Conservation (phyloP, 176 grass and related monocot species). For the Oryza meridionalis region DNA sequence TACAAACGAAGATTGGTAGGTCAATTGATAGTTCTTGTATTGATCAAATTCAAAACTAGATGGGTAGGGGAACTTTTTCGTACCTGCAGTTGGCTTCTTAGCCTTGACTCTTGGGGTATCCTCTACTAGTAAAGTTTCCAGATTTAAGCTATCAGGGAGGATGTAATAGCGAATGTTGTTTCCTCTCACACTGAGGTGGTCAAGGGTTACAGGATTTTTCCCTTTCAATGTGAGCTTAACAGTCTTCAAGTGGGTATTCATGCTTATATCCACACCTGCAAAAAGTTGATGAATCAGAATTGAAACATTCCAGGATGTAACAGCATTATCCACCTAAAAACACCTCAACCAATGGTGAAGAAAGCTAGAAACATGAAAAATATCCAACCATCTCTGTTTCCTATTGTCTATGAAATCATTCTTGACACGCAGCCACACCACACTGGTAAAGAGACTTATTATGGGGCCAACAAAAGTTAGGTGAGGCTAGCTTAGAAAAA, state of each 20-base stretch:
- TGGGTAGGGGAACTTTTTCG: neutral
- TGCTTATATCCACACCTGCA: constrained; percentile 90
- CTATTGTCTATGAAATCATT: neutral
- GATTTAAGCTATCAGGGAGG: constrained; percentile 91
- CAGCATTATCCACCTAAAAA: neutral
- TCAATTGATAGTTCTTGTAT: constrained; percentile 20
- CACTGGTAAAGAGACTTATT: neutral
- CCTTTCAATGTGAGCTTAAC: constrained; percentile 93
- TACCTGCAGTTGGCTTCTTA: constrained; percentile 85
- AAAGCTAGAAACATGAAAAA: neutral
- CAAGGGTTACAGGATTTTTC: constrained; percentile 85
- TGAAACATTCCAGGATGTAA: neutral
- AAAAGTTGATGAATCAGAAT: constrained; percentile 30
- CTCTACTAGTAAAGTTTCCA: constrained; percentile 90
- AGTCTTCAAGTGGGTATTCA: constrained; percentile 91
- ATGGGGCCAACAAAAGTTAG: neutral
- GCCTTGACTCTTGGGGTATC: constrained; percentile 85
- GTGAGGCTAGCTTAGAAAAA: neutral
- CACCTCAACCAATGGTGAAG: neutral
- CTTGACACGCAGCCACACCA: neutral
- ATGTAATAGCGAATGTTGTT: constrained; percentile 97
- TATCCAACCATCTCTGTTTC: neutral
- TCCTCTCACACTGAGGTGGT: constrained; percentile 89
- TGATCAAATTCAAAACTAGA: neutral
- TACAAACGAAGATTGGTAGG: neutral